A percentile compares a stretch with the other conserved stretches of the same genome.
Evolutionary conservation across 2,329 filamentous ascomycete genomes (phyloP).

Genomic region (Aspergillus brunneoviolaceus): DNA sequence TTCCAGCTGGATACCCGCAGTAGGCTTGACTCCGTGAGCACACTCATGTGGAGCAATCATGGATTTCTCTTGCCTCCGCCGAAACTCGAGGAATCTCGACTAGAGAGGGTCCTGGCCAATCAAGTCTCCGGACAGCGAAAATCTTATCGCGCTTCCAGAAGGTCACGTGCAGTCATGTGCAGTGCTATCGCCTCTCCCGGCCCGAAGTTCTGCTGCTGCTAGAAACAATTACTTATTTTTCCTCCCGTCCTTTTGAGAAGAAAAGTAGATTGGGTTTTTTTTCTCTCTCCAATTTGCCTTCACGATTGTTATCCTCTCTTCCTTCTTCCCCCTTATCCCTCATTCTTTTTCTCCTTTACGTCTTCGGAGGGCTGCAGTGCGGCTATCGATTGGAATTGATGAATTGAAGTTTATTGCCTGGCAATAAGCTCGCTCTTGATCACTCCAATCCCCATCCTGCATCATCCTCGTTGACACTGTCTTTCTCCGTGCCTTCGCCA

Average conservation of each 20-base stretch:
- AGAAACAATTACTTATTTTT: constrained; percentile 15
- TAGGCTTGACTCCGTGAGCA: too few relatives aligned
- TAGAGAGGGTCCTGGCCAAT: neutral
- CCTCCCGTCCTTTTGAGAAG: constrained; percentile 19
- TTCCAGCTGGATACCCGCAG: too few relatives aligned
- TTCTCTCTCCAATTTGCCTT: neutral
- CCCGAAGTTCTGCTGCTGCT: neutral
- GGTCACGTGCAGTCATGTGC: constrained; percentile 21
- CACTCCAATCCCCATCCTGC: constrained; percentile 11
- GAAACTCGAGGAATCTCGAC: neutral
- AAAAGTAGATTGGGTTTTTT: neutral
- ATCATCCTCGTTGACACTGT: constrained; percentile 16
- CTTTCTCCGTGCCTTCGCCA: constrained; percentile 15
- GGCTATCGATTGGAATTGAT: constrained; percentile 20
- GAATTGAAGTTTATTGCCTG: constrained; percentile 13
- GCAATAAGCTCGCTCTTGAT: constrained; percentile 11
- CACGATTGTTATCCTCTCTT: constrained; percentile 8
- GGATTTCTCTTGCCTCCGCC: neutral
- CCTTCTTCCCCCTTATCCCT: constrained; percentile 21
- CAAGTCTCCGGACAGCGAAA: neutral
- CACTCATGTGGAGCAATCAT: too few relatives aligned
- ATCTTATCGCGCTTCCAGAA: neutral
- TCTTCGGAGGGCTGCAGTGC: constrained; percentile 30
- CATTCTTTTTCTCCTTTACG: constrained; percentile 15
- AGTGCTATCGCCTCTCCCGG: constrained; percentile 7